Conservation (phyloP, 2,329 filamentous ascomycete genomes). For the Fusarium torreyae region DNA sequence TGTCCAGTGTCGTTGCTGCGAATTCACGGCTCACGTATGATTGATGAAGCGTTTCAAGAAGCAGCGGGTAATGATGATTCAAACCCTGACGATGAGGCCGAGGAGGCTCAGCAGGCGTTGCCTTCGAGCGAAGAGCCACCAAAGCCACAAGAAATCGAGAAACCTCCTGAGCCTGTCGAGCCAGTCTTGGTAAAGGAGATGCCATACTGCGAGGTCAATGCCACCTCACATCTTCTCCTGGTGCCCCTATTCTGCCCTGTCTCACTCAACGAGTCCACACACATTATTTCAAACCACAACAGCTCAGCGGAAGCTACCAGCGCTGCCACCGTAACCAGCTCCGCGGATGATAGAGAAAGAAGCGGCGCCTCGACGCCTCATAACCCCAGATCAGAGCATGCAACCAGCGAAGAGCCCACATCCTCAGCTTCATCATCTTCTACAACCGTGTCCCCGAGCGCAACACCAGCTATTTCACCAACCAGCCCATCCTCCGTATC, state of each 20-base stretch:
- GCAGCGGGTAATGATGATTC: conserved; percentile 77
- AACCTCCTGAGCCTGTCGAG: background rate
- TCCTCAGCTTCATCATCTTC: conserved; percentile 33
- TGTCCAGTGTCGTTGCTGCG: conserved; percentile 92
- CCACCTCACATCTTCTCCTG: conserved; percentile 19
- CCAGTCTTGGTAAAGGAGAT: conserved; percentile 8
- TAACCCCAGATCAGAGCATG: conserved; percentile 22
- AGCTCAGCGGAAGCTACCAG: conserved; percentile 17
- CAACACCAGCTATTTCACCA: conserved; percentile 35
- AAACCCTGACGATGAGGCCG: conserved; percentile 47
- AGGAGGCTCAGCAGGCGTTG: conserved; percentile 23
- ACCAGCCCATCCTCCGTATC: conserved; percentile 36
- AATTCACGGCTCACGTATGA: conserved; percentile 95
- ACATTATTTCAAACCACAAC: background rate
- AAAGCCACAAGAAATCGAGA: conserved; percentile 10
- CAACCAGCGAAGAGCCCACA: conserved; percentile 26
- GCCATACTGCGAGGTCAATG: conserved; percentile 22
- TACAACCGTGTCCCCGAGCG: conserved; percentile 29
- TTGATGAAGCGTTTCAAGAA: conserved; percentile 61
- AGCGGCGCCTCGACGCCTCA: conserved; percentile 29
- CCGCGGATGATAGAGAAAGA: conserved; percentile 24
- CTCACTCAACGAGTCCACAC: conserved; percentile 16
- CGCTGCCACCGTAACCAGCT: conserved; percentile 1
- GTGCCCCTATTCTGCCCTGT: conserved; percentile 31
- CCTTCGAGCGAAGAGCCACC: conserved; percentile 16